phyloP scores from a whole-genome alignment of 139 green algal genomes.

The Penium margaritaceum region DNA sequence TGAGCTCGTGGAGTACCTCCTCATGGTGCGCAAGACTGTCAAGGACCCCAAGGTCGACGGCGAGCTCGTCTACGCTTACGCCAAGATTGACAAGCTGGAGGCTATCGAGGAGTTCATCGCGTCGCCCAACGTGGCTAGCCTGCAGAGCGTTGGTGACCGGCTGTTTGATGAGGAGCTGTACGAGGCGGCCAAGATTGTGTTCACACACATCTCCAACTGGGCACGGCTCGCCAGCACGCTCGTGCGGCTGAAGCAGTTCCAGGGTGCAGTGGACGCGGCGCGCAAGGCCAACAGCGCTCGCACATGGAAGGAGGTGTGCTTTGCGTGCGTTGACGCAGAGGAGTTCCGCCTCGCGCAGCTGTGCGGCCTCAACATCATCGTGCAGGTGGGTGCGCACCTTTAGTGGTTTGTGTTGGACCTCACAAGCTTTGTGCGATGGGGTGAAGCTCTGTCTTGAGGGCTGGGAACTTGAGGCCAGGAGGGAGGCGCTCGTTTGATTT shows the following conservation, averaged over 20 bases:
- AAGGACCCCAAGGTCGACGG: slow-evolving; percentile 85
- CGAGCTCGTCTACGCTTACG: slow-evolving; percentile 93
- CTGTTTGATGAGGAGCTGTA: slow-evolving; percentile 84
- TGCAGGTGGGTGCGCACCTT: slow-evolving; percentile 45
- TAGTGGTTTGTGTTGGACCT: too few species aligned
- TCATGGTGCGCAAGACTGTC: slow-evolving; percentile 91
- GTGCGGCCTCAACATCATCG: slow-evolving; percentile 96
- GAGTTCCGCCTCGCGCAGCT: slow-evolving; percentile 95
- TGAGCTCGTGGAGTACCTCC: slow-evolving; percentile 90
- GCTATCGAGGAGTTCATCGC: slow-evolving; percentile 91
- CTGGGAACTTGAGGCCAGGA: too few species aligned
- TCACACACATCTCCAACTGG: slow-evolving; percentile 88
- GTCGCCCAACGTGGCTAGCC: slow-evolving; percentile 67
- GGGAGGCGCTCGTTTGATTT: too few species aligned
- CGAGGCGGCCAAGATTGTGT: slow-evolving; percentile 88
- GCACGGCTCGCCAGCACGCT: slow-evolving; percentile 81
- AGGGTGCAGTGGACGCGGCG: slow-evolving; percentile 86
- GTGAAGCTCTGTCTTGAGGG: too few species aligned
- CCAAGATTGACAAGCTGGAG: slow-evolving; percentile 72
- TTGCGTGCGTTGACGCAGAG: slow-evolving; percentile 88
- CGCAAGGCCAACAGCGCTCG: slow-evolving; percentile 88
- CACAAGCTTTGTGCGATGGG: too few species aligned
- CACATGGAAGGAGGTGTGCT: slow-evolving; percentile 97
- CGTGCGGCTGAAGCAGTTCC: slow-evolving; percentile 79
- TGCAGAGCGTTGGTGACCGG: slow-evolving; percentile 56